A percentile compares a stretch with the other conserved stretches of the same genome.
Evolutionary conservation across 495 filamentous ascomycete species (phyloP).

Genomic region (Penicillium crystallinum): DNA sequence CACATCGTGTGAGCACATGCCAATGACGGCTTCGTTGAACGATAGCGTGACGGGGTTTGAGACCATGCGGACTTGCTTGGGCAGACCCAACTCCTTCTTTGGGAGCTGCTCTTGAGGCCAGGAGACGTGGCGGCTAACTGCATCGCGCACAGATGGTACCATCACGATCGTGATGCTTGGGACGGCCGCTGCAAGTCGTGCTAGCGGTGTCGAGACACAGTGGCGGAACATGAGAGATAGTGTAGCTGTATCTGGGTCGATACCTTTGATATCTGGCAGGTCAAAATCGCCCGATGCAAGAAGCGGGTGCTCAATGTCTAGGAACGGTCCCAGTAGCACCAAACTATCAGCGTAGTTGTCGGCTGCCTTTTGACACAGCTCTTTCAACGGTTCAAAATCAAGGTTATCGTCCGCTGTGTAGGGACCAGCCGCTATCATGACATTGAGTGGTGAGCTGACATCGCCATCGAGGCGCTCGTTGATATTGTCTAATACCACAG

Average conservation of each 20-base stretch:
- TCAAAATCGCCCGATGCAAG: conserved; percentile 87
- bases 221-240: conserved; percentile 79
- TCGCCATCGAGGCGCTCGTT: conserved; percentile 61
- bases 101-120: conserved; percentile 85
- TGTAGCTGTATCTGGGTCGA: conserved; percentile 71
- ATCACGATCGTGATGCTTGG: conserved; percentile 77
- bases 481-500: conserved; percentile 54
- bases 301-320: conserved; percentile 88
- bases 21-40: conserved; percentile 78
- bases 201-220: conserved; percentile 63
- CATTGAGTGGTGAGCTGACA: conserved; percentile 60
- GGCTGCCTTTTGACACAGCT: conserved; percentile 71
- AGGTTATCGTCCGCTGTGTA: conserved; percentile 91
- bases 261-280: conserved; percentile 63
- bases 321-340: conserved; percentile 78
- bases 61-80: conserved; percentile 68
- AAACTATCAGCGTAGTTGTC: conserved; percentile 73
- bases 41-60: conserved; percentile 84
- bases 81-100: conserved; percentile 65
- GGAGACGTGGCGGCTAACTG: conserved; percentile 72
- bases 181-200: conserved; percentile 57
- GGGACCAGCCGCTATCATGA: conserved; percentile 77
- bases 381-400: conserved; percentile 76
- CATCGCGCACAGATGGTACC: conserved; percentile 82
- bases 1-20: conserved; percentile 76